Evolutionary conservation across 441 rosid species (phyloP), one percentile per base, ranked within the genome.

Genomic region (Erodium chrysanthum): DNA sequence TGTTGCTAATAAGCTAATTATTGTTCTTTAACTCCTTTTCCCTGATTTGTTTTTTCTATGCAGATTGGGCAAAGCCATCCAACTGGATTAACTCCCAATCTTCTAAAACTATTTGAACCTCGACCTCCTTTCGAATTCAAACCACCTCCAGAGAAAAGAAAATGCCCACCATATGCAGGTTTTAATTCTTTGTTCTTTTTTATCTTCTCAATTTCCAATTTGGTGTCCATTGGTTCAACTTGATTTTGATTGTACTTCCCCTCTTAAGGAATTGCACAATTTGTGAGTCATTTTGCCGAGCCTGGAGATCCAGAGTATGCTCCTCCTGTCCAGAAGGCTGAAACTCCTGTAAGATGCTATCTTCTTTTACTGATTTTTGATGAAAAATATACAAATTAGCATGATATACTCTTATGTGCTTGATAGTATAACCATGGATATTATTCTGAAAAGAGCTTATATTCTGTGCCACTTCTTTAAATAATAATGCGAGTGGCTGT

Each of bases 51-150:
- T 15, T 66, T 73, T 72, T 14, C 71, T 72, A 1, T 70, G 79
- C 92, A 94, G 97, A 94, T 94, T 80, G 97, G 96, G 71, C 96
- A 89, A 77, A 91, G 96, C 71, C 98, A 94, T 66, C 96, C 96
- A 0, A 94, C 97, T 21, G 98, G 97, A 66, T 80, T 94, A 77
- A 94, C 97, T n/a, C 69, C 84, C 2, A 89, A 84, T 61, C 90
- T 91, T 21, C 73, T 94, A 88, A 91, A 88, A 80, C 92, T 94
- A 11, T 91, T 94, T 76, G 98, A 91, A 84, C 88, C 97, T 69
- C 87, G 96, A 44, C 86, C 87, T 63, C 97, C 98, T 0, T 79
- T 94, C 71, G 97, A 91, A 64, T 94, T 68, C 80, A 85, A 79
- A 73, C 94, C 94, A 0, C 96, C 92, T 14, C 96, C 91, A 0